These are phyloP conservation scores for Aspergillus wentii DNA, from an alignment of 495 filamentous ascomycete genomes.

Conservation along the genomic window DNA sequence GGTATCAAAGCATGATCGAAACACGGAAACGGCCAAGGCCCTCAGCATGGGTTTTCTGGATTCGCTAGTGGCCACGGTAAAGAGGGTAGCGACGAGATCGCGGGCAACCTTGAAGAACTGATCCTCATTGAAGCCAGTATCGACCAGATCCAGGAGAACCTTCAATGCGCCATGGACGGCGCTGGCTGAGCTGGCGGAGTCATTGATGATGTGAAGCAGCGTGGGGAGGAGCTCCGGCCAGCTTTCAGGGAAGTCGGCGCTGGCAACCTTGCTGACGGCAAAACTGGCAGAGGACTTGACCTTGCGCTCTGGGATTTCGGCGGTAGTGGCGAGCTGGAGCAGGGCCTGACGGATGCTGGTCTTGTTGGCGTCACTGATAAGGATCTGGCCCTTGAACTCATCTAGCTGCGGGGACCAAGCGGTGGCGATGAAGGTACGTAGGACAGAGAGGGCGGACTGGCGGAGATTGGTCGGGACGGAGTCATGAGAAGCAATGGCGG, in stretches of 20 bases:
- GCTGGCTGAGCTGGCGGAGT: constrained; percentile 57
- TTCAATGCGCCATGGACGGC: constrained; percentile 86
- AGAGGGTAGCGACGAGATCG: constrained; percentile 76
- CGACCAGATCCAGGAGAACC: constrained; percentile 84
- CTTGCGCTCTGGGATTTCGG: constrained; percentile 67
- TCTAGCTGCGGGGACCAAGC: constrained; percentile 71
- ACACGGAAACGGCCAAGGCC: constrained; percentile 80
- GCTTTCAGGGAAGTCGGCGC: constrained; percentile 85
- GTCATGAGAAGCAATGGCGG: constrained; percentile 70
- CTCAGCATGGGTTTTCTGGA: constrained; percentile 68
- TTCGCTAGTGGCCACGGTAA: constrained; percentile 72
- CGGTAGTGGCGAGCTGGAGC: constrained; percentile 70
- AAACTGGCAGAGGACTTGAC: constrained; percentile 81
- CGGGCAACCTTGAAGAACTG: constrained; percentile 87
- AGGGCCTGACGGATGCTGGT: constrained; percentile 62
- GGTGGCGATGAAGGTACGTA: constrained; percentile 74
- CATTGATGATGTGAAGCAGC: constrained; percentile 68
- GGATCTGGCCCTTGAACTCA: constrained; percentile 59
- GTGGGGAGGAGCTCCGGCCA: constrained; percentile 84
- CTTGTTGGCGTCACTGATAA: constrained; percentile 62
- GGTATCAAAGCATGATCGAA: constrained; percentile 86
- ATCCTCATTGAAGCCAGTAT: constrained; percentile 86
- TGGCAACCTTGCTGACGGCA: constrained; percentile 94
- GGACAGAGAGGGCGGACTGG: constrained; percentile 73
- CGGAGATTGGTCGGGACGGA: constrained; percentile 67